phyloP scores from a whole-genome alignment of 345 rosid genomes.

The Salix arbutifolia region DNA sequence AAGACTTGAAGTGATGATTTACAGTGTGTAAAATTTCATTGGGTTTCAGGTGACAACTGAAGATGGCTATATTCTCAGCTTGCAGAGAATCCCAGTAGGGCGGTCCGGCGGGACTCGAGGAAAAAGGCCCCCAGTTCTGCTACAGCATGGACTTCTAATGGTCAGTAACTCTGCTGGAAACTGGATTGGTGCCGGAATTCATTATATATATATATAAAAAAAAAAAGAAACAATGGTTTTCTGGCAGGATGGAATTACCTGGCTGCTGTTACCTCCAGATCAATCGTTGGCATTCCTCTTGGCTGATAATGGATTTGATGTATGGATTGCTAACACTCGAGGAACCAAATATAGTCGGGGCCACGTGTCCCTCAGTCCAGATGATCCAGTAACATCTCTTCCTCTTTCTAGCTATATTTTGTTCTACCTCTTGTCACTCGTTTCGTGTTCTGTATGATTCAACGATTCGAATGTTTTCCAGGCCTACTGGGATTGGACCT shows the following conservation, averaged over 20 bases:
- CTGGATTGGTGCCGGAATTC: too few species aligned
- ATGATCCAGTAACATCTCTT: neutral
- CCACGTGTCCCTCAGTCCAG: conserved; percentile 30
- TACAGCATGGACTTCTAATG: conserved; percentile 52
- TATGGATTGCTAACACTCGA: conserved; percentile 44
- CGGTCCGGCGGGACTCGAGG: conserved; percentile 23
- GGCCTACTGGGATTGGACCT: conserved; percentile 59
- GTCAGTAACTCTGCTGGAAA: conserved; percentile 14
- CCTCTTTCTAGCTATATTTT: neutral
- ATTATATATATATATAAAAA: neutral
- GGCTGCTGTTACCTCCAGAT: conserved; percentile 40
- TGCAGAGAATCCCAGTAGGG: conserved; percentile 52
- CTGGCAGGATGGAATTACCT: conserved; percentile 44
- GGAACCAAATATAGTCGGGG: conserved; percentile 46
- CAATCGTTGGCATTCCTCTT: conserved; percentile 41
- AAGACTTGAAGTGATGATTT: neutral
- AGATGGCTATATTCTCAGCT: conserved; percentile 53
- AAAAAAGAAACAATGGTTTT: neutral
- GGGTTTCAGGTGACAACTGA: conserved; percentile 45
- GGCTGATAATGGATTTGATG: conserved; percentile 51
- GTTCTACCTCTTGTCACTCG: neutral
- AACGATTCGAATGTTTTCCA: conserved; percentile 5
- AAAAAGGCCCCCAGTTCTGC: conserved; percentile 37
- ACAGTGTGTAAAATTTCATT: neutral
- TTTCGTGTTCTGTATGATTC: neutral